Conservation (phyloP, 2,329 filamentous ascomycete genomes). For the Curvularia eragrostidis region DNA sequence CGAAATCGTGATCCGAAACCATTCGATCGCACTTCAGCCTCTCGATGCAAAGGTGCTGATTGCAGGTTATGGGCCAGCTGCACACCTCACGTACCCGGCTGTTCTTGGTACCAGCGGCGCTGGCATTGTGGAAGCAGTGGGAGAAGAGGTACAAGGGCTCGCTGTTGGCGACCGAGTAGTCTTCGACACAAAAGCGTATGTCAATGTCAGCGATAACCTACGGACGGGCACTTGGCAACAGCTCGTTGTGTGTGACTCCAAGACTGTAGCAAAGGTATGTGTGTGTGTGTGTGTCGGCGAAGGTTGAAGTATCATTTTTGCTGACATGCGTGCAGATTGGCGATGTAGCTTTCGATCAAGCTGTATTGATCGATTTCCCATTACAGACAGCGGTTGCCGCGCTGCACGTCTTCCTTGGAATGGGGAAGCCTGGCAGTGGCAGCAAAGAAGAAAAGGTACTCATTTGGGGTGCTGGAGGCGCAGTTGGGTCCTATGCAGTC, state of each 20-base stretch:
- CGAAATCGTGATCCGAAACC: conserved; percentile 32
- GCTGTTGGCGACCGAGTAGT: conserved; percentile 54
- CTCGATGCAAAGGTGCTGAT: conserved; percentile 38
- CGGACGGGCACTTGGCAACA: conserved; percentile 37
- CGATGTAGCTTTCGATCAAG: conserved; percentile 34
- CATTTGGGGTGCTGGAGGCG: conserved; percentile 39
- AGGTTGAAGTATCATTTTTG: background rate
- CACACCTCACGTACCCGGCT: conserved; percentile 24
- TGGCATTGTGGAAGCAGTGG: conserved; percentile 56
- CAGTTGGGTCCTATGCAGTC: conserved; percentile 36
- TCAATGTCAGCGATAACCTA: conserved; percentile 25
- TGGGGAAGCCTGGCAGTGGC: conserved; percentile 30
- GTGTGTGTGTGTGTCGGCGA: conserved; percentile 18
- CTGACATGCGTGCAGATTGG: conserved; percentile 31
- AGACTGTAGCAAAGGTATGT: conserved; percentile 32
- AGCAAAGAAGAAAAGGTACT: conserved; percentile 32
- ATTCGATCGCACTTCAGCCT: conserved; percentile 33
- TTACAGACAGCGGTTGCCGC: conserved; percentile 39
- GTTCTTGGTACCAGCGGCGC: conserved; percentile 33
- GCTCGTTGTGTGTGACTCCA: conserved; percentile 26
- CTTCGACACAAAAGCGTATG: conserved; percentile 34
- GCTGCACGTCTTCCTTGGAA: conserved; percentile 36
- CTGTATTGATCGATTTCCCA: conserved; percentile 34
- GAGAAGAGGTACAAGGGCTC: conserved; percentile 52
- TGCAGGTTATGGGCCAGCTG: conserved; percentile 28